phyloP scores from a whole-genome alignment of 768 basidiomycete species.

The Tylopilus subfusipes region DNA sequence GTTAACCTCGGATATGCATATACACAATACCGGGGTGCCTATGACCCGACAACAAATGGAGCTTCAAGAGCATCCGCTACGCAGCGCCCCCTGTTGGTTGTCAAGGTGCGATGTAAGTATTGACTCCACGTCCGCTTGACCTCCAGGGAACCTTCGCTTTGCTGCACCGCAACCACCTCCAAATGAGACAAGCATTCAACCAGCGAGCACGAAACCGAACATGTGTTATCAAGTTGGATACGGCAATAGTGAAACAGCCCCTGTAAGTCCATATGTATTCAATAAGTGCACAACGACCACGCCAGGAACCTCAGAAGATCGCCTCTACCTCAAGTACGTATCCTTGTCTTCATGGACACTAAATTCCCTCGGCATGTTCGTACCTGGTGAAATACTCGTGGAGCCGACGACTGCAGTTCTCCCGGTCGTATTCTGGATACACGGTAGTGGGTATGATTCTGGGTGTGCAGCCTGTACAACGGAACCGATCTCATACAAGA shows the following conservation, averaged over 20 bases:
- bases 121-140: no score
- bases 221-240: conserved; percentile 18
- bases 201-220: conserved; percentile 12
- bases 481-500: conserved; percentile 13
- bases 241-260: conserved; percentile 11
- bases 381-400: background rate
- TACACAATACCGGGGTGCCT: background rate
- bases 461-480: conserved; percentile 13
- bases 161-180: no score
- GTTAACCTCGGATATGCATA: background rate
- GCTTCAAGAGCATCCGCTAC: conserved; percentile 1
- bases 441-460: conserved; percentile 14
- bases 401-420: conserved; percentile 22
- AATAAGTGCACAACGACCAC: background rate
- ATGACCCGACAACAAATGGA: background rate
- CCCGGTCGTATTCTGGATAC: background rate
- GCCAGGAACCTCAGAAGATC: conserved; percentile 24
- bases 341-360: background rate
- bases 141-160: no score
- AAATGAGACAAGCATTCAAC: conserved; percentile 11
- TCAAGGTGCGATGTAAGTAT: no score
- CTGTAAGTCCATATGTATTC: conserved; percentile 2
- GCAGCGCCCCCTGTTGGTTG: background rate
- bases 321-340: conserved; percentile 31
- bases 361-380: background rate